A percentile compares a stretch with the other conserved stretches of the same genome.
These are phyloP conservation scores for Diaporthe vaccinii DNA, from an alignment of 2,329 filamentous ascomycete species.

Conservation along the genomic window DNA sequence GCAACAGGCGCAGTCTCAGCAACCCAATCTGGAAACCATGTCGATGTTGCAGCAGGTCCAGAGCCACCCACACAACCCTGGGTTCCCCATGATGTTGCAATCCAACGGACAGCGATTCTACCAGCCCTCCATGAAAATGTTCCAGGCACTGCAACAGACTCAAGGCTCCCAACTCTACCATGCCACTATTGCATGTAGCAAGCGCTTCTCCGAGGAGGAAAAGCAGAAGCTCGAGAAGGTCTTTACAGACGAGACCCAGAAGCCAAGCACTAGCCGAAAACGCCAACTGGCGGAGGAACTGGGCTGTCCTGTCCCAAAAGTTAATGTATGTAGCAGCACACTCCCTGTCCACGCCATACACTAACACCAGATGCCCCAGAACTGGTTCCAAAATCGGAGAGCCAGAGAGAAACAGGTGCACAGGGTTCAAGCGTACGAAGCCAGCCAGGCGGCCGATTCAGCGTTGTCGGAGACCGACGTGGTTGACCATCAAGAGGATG, in stretches of 20 bases:
- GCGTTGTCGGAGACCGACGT: constrained; percentile 51
- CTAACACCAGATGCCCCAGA: constrained; percentile 59
- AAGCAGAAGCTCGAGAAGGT: constrained; percentile 41
- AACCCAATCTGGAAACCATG: constrained; percentile 32
- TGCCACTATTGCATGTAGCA: constrained; percentile 40
- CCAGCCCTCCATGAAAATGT: constrained; percentile 38
- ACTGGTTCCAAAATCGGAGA: constrained; percentile 78
- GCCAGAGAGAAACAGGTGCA: constrained; percentile 76
- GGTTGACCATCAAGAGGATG: constrained; percentile 46
- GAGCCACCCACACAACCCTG: constrained; percentile 33
- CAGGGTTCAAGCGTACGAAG: constrained; percentile 66
- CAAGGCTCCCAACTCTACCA: constrained; percentile 38
- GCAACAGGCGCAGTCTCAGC: constrained; percentile 35
- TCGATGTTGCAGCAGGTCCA: constrained; percentile 38
- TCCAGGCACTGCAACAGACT: constrained; percentile 37
- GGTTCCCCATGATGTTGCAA: constrained; percentile 38
- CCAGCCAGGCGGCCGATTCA: constrained; percentile 56
- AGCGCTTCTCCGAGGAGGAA: constrained; percentile 41
- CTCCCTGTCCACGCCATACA: not conserved
- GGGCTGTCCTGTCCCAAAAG: constrained; percentile 40
- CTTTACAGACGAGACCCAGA: constrained; percentile 41
- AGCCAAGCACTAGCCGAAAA: constrained; percentile 41
- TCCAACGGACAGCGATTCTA: constrained; percentile 39
- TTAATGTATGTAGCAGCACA: constrained; percentile 35
- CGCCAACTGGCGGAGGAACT: constrained; percentile 40